Conservation (phyloP, 371 early-diverging fungal species). For the Haplosporangium sp. region DNA sequence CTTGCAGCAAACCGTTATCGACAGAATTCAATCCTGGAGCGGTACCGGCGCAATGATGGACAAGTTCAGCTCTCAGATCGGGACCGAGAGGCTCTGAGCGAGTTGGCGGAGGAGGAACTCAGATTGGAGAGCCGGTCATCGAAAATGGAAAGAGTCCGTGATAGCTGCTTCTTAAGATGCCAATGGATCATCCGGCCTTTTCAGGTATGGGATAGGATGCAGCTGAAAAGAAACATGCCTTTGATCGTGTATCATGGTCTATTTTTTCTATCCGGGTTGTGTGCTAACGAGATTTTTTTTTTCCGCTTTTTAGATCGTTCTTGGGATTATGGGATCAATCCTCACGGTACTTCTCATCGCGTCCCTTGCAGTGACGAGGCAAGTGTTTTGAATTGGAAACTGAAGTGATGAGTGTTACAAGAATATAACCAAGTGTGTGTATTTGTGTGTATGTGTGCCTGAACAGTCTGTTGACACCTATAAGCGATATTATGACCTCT, state of each 20-base stretch:
- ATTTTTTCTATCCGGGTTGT: neutral
- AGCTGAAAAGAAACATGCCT: too few species aligned
- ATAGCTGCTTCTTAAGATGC: constrained; percentile 28
- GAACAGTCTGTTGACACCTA: too few species aligned
- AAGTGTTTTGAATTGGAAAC: neutral
- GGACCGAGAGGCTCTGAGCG: constrained; percentile 60
- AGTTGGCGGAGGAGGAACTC: constrained; percentile 58
- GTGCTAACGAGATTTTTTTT: neutral
- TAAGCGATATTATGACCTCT: constrained; percentile 5
- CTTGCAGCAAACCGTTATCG: constrained; percentile 20
- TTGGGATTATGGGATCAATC: constrained; percentile 13
- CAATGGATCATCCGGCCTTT: constrained; percentile 28
- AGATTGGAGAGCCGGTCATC: constrained; percentile 13
- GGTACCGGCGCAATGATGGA: constrained; percentile 31
- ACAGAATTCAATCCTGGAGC: constrained; percentile 26
- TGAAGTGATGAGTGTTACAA: too few species aligned
- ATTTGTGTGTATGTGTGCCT: neutral
- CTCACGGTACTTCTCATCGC: constrained; percentile 17
- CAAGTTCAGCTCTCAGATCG: constrained; percentile 40
- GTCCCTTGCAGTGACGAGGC: constrained; percentile 28
- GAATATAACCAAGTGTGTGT: too few species aligned
- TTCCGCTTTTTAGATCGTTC: constrained; percentile 1
- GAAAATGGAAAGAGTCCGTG: constrained; percentile 10
- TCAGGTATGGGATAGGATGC: constrained; percentile 10
- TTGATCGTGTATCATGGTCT: neutral